Evolutionary conservation across 2,329 filamentous ascomycete species (phyloP).

Genomic region (Coniochaeta pulveracea): DNA sequence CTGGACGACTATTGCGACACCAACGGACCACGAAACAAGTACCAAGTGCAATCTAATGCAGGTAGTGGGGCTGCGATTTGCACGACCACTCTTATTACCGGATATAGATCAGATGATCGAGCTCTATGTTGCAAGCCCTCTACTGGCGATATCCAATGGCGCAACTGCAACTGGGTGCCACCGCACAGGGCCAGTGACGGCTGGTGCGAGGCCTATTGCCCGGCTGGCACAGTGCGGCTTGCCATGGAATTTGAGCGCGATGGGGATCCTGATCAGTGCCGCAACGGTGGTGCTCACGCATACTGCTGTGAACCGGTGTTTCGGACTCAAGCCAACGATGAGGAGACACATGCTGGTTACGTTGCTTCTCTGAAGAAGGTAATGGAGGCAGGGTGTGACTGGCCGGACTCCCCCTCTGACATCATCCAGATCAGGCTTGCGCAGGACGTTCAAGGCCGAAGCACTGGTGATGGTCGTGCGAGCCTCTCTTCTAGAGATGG

Average conservation of each 20-base stretch:
- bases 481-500: too few species aligned
- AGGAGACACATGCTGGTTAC: neutral
- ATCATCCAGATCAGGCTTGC: neutral
- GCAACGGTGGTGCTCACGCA: neutral
- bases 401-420: neutral
- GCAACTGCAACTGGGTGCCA: neutral
- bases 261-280: too few species aligned
- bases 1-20: neutral
- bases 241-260: too few species aligned
- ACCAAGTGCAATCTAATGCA: too few species aligned
- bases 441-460: too few species aligned
- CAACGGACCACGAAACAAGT: too few species aligned
- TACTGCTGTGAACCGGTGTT: neutral
- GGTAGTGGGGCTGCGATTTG: too few species aligned
- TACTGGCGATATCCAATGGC: neutral
- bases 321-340: neutral
- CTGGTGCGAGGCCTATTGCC: neutral
- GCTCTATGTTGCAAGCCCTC: neutral
- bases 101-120: too few species aligned
- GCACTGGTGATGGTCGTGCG: too few species aligned
- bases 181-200: neutral
- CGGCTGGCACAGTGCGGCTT: neutral
- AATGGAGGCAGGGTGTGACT: neutral
- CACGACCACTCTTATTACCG: too few species aligned
- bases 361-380: neutral